Conservation (phyloP, 106 monocot genomes). For the Dendrobium nobile region DNA sequence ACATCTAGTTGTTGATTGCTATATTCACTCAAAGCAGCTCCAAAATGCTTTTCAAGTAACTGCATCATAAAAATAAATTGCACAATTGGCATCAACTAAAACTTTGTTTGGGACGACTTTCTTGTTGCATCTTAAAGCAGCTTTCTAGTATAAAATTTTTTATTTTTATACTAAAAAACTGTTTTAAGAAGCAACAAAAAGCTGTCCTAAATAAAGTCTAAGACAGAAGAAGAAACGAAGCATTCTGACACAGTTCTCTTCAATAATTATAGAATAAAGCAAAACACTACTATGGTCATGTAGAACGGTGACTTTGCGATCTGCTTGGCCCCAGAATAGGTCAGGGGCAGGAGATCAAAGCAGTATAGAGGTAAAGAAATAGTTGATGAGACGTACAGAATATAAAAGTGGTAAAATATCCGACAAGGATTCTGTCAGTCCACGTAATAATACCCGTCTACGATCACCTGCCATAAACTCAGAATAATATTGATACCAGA, state of each 20-base stretch:
- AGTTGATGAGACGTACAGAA: conserved; percentile 37
- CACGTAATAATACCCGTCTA: conserved; percentile 71
- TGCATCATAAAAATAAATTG: conserved; percentile 14
- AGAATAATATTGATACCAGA: neutral
- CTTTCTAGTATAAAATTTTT: too few species aligned
- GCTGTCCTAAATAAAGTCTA: neutral
- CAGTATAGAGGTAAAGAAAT: neutral
- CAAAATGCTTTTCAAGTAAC: conserved; percentile 92
- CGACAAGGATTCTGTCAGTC: conserved; percentile 76
- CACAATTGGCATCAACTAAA: neutral
- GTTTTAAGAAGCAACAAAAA: too few species aligned
- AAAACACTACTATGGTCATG: neutral
- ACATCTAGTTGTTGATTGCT: conserved; percentile 47
- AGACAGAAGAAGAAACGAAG: neutral
- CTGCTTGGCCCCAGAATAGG: neutral
- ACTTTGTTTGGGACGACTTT: too few species aligned
- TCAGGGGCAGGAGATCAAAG: neutral
- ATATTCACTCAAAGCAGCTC: conserved; percentile 65
- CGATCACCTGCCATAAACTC: conserved; percentile 60
- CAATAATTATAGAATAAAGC: neutral
- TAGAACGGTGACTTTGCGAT: neutral
- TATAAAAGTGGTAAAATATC: conserved; percentile 91
- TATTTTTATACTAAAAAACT: too few species aligned
- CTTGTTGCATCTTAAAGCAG: too few species aligned
- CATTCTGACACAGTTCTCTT: neutral